Evolutionary conservation across 1,284 basidiomycete species (phyloP), one percentile per base, ranked within the genome.

Genomic region (Malassezia globosa): DNA sequence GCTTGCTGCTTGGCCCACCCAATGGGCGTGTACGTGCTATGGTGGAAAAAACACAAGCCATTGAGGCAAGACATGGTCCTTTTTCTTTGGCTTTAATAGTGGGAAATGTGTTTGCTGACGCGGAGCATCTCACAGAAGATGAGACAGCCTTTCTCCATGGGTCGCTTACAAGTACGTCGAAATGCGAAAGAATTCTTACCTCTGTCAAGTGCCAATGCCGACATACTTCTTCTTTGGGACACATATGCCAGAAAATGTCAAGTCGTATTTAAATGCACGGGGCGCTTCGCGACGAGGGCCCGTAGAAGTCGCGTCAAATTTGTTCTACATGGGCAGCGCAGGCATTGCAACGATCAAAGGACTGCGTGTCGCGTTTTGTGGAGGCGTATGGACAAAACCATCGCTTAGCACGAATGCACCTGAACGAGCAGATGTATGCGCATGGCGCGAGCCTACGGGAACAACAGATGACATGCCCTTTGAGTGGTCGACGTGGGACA

Each of bases 61-160:
- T 96, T 63, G 82, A 97, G 74, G 77, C 80, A 49, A 96, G 95
- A 72, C 85, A 96, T 73, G 90, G 90, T 47, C 87, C 87, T 61
- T 97, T 97, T 68, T 83, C 88, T 62, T 79, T 88, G 29, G 81
- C 85, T 16, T 77, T 97, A 37, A 84, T 88, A 59, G 76, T 81
- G 3, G 90, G 92, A 5, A 89, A 97, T 74, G 84, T 96, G 71
- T 97, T 97, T 73, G n/a, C 38, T 22, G 21, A 16, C 14, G 5
- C 23, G 10, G 55, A 47, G 10, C 63, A 76, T 1, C 70, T 75
- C 6, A 59, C 63, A 13, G 76, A 80, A 35, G 72, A 74, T 27
- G 81, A 87, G 24, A 16, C 27, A 48, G 76, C 81, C 55, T 72
- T 92, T 24, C 65, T 92, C 42, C 74, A 77, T 3, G 85, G 82